Conservation (phyloP, 2,329 filamentous ascomycete genomes). For the Meredithiella fracta region DNA sequence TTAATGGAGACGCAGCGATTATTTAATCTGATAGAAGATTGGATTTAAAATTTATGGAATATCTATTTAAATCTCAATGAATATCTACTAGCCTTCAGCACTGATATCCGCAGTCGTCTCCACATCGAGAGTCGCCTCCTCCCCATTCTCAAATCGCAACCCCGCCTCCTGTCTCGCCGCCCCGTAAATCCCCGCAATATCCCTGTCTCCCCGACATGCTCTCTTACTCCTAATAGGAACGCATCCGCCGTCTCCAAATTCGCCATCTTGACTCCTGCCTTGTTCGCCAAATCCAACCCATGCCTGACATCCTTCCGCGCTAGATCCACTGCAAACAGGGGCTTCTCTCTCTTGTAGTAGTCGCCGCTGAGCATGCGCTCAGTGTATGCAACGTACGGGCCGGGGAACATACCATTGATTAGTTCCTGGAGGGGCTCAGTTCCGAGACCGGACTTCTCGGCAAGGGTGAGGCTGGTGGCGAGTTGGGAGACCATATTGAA, state of each 20-base stretch:
- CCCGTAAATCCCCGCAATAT: constrained; percentile 72
- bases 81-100: no score
- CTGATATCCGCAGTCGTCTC: not conserved
- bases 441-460: constrained; percentile 67
- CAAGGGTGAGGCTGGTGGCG: constrained; percentile 60
- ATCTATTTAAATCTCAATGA: no score
- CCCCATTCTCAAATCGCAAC: constrained; percentile 50
- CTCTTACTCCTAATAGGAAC: constrained; percentile 53
- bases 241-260: constrained; percentile 50
- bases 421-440: constrained; percentile 53
- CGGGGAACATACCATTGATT: constrained; percentile 57
- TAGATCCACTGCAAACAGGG: constrained; percentile 69
- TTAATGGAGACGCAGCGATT: no score
- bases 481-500: constrained; percentile 68
- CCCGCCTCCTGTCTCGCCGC: constrained; percentile 59
- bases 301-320: constrained; percentile 71
- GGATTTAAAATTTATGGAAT: no score
- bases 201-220: constrained; percentile 53
- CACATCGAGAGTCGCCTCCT: not conserved
- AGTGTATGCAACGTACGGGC: constrained; percentile 58
- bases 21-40: no score
- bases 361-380: constrained; percentile 58
- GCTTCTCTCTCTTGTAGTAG: constrained; percentile 59
- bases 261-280: constrained; percentile 43
- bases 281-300: constrained; percentile 49